phyloP scores from a whole-genome alignment of 495 filamentous ascomycete genomes.

The Wilcoxina mikolae region DNA sequence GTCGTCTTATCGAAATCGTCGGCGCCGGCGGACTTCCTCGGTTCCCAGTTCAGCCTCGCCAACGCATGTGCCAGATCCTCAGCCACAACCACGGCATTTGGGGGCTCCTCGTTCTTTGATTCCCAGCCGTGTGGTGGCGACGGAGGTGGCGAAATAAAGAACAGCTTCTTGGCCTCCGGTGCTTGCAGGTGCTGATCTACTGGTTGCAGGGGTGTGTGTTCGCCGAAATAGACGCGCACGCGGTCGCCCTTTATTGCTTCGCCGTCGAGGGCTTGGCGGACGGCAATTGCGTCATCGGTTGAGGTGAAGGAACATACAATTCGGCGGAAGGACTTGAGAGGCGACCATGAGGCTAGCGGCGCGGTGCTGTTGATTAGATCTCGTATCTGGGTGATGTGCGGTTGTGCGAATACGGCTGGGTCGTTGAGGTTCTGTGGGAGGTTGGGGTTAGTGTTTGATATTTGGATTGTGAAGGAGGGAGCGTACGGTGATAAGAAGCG shows the following conservation, averaged over 20 bases:
- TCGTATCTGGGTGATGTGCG: slow-evolving; percentile 62
- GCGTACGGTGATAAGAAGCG: slow-evolving; percentile 64
- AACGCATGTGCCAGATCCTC: slow-evolving; percentile 75
- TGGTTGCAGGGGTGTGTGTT: slow-evolving; percentile 49
- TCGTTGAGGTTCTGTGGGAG: slow-evolving; percentile 57
- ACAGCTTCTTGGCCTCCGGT: slow-evolving; percentile 75
- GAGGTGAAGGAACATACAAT: slow-evolving; percentile 79
- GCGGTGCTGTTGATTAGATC: slow-evolving; percentile 51
- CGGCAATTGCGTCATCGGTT: slow-evolving; percentile 55
- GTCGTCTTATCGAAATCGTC: background rate
- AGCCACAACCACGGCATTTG: slow-evolving; percentile 86
- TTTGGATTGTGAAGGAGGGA: background rate
- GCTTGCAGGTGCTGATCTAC: slow-evolving; percentile 59
- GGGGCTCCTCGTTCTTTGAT: slow-evolving; percentile 72
- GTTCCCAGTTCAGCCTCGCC: slow-evolving; percentile 39
- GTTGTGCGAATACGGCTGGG: slow-evolving; percentile 59
- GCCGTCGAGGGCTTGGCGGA: slow-evolving; percentile 44
- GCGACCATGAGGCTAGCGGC: slow-evolving; percentile 72
- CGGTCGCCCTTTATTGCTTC: slow-evolving; percentile 49
- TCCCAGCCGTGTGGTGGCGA: slow-evolving; percentile 88
- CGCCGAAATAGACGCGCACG: slow-evolving; percentile 78
- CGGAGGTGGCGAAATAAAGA: slow-evolving; percentile 93
- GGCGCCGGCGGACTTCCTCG: slow-evolving; percentile 5
- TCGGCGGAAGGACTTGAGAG: slow-evolving; percentile 79
- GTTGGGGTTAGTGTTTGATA: slow-evolving; percentile 2